phyloP scores from a whole-genome alignment of 176 grass and related monocot genomes.

The Raddia guianensis region DNA sequence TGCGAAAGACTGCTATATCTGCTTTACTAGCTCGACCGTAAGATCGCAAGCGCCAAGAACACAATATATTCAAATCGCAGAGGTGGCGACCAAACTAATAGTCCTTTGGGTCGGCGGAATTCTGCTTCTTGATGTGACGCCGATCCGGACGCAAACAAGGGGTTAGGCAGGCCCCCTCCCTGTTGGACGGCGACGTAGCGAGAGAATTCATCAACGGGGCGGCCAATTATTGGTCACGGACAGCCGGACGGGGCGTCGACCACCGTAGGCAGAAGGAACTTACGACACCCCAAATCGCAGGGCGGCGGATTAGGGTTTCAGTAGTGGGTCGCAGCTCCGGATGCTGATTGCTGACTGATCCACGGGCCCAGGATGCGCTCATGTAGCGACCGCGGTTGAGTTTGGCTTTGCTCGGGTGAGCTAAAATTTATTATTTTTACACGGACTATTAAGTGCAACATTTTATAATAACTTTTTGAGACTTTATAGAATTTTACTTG shows the following conservation, averaged over 20 bases:
- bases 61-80: not conserved
- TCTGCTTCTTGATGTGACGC: not conserved
- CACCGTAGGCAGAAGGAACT: not conserved
- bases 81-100: not conserved
- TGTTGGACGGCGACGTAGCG: constrained; percentile 10
- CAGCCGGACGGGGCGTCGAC: not conserved
- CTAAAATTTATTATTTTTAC: too few relatives aligned
- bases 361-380: too few relatives aligned
- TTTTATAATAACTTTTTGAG: too few relatives aligned
- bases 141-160: constrained; percentile 3
- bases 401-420: too few relatives aligned
- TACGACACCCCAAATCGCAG: too few relatives aligned
- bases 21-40: not conserved
- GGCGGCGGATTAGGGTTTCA: too few relatives aligned
- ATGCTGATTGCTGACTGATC: too few relatives aligned
- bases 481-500: too few relatives aligned
- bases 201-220: not conserved
- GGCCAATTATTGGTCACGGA: constrained; percentile 22
- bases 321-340: too few relatives aligned
- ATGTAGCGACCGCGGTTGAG: too few relatives aligned
- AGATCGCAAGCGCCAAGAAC: not conserved
- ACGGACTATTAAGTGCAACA: too few relatives aligned
- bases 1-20: too few relatives aligned
- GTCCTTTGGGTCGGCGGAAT: constrained; percentile 39
- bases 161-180: not conserved